Percentiles rank a stretch among this genome's conserved stretches.
Conservation (phyloP, 768 basidiomycete species). For the Hypholoma sublateritium region DNA sequence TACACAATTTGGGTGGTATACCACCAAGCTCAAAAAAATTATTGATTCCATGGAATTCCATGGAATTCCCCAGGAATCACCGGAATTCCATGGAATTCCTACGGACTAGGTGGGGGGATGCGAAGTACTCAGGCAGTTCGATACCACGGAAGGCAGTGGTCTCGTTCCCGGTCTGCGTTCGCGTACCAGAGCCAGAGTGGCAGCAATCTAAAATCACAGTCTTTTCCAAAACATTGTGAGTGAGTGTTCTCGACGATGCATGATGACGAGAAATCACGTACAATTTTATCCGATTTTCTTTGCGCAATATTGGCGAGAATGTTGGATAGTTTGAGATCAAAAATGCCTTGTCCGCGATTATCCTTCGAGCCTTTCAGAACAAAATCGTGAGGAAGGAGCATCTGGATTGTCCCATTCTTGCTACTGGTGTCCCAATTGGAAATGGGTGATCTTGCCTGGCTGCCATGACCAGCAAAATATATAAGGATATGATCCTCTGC, state of each 20-base stretch:
- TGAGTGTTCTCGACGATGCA: background rate
- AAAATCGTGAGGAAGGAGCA: conserved; percentile 30
- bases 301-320: conserved; percentile 33
- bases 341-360: conserved; percentile 26
- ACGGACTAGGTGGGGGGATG: too few relatives aligned
- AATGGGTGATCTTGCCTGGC: conserved; percentile 18
- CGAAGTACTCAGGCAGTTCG: conserved; percentile 16
- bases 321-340: conserved; percentile 35
- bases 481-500: conserved; percentile 32
- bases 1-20: too few relatives aligned
- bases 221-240: conserved; percentile 19
- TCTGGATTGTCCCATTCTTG: conserved; percentile 8
- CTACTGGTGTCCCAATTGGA: conserved; percentile 17
- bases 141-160: conserved; percentile 7
- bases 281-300: conserved; percentile 41
- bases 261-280: conserved; percentile 20
- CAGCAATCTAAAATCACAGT: conserved; percentile 45
- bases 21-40: too few relatives aligned
- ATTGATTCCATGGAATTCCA: too few relatives aligned
- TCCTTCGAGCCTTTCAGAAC: background rate
- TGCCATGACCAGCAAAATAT: conserved; percentile 44
- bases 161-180: background rate
- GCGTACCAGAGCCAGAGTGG: conserved; percentile 29
- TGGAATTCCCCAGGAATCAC: too few relatives aligned
- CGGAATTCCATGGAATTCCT: too few relatives aligned